Base-by-base conservation (phyloP, 768 basidiomycete genomes). In the Boletus reticuloceps region DNA sequence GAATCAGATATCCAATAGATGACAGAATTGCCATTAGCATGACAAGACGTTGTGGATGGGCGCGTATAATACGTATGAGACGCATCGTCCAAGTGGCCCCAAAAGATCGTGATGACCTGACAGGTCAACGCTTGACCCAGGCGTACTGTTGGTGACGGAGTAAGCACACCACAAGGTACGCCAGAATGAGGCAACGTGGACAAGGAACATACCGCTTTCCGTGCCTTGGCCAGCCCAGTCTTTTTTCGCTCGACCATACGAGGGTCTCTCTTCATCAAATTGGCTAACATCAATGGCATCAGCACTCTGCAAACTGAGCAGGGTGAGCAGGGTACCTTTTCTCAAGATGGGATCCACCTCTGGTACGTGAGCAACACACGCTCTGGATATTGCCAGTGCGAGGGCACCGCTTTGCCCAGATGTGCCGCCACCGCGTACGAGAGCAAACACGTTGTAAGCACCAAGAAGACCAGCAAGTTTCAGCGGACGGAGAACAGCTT, bases 161-260 rank as follows among this genome's bases (percentile, higher is more conserved):
- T 60, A 0, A 58, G 59, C 43, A 56, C 36, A 42, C 36, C 37
- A 19, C 45, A 38, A 38, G n/a, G 38, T 49, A 29, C 9, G 20
- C 5, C 17, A 16, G 53, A 49, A 50, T 8, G 54, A 32, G 53
- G 9, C 1, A 31, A 34, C 16, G 4, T 13, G 16, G 8, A 29
- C 29, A 14, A 47, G 16, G 13, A 29, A 84, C 91, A 42, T 72
- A 94, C 93, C 76, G 81, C 81, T 75, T 95, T 94, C 73, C 95
- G 85, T 56, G 96, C 94, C 77, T 97, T 97, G 56, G 89, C 84
- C 65, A 84, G 72, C 54, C 92, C 92, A 16, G 96, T 91, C 82
- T 99, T 99, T 78, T 99, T 99, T 64, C 96, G 82, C 75, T 99
- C 96, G 31, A 97, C 95, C 91, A 96, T 91, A 72, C 97, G 88